These are phyloP conservation scores for Sporodiniella umbellata DNA, from an alignment of 371 early-diverging fungal genomes.

Conservation along the genomic window DNA sequence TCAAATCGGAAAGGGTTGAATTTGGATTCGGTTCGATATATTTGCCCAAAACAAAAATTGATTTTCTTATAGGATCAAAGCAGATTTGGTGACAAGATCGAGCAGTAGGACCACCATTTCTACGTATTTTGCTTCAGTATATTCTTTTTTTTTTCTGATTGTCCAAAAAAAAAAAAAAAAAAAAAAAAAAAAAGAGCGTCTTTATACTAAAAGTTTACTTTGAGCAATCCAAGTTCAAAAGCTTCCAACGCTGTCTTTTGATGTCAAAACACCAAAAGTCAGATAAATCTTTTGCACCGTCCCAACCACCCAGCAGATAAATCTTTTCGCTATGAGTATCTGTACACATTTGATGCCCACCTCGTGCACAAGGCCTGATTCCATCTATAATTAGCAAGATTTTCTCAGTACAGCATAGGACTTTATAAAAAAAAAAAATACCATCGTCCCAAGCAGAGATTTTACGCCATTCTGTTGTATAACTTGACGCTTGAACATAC, in stretches of 20 bases:
- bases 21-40: slow-evolving; percentile 69
- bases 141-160: no score
- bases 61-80: slow-evolving; percentile 71
- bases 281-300: slow-evolving; percentile 83
- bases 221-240: slow-evolving; percentile 72
- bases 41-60: slow-evolving; percentile 82
- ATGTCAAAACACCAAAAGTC: slow-evolving; percentile 91
- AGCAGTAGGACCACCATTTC: slow-evolving; percentile 85
- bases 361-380: slow-evolving; percentile 64
- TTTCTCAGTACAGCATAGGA: no score
- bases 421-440: not conserved
- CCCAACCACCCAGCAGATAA: slow-evolving; percentile 97
- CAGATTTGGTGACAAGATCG: slow-evolving; percentile 93
- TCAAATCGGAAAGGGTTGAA: slow-evolving; percentile 22
- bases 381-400: slow-evolving; percentile 24
- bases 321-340: slow-evolving; percentile 71
- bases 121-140: slow-evolving; percentile 10
- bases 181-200: no score
- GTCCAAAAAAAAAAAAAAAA: no score
- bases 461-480: slow-evolving; percentile 72
- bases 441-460: slow-evolving; percentile 42
- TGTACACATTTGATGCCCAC: slow-evolving; percentile 97
- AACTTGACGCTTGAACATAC: slow-evolving; percentile 62
- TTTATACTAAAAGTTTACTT: no score
- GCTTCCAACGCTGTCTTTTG: slow-evolving; percentile 64